Evolutionary conservation across 495 filamentous ascomycete species (phyloP), one percentile per base, ranked within the genome.

Genomic region (Xylaria castorea): DNA sequence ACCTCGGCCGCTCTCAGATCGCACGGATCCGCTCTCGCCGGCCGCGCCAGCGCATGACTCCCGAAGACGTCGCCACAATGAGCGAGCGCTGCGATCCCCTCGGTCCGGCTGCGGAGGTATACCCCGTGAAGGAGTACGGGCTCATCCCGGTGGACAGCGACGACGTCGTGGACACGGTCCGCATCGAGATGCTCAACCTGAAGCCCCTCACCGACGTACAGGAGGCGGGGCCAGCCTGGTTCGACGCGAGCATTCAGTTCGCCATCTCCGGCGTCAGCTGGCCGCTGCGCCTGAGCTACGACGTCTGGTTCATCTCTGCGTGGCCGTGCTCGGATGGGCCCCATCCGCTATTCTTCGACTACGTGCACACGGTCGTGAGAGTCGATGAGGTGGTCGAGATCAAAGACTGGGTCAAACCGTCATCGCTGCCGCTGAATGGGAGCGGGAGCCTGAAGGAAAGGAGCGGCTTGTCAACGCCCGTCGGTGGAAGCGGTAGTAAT

Each of bases 271-370:
- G 89, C 42, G 81, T 88, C 30, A 90, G 85, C 36, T 91, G 87
- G 88, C 89, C 90, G 42, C 79, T 93, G 67, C 80, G 85, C 14
- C 82, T 93, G 38, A 82, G 81, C 32, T 91, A 88, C 73, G 87
- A 93, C 77, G 90, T 92, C 30, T 85, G 85, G 46, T 93, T 92
- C 75, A 85, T 93, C 71, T 78, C 81, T 44, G 89, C 90, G 2
- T 91, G 87, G 81, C 89, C 91, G 22, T 93, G 91, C 78, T 81
- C 85, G n/a, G 84, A 87, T 55, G 91, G 91, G 3, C 91, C 90
- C 36, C 91, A 93, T 70, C 86, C 89, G 22, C 82, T 93, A 42
- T 92, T 91, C 74, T 91, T 86, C 75, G 91, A 92, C 72, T 93
- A 92, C 75, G 80, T 82, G 1, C 89, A 88, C 76, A 81, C 82